A percentile compares a stretch with the other conserved stretches of the same genome.
phyloP scores from a whole-genome alignment of 106 monocot species.

The Gastrodia elata region DNA sequence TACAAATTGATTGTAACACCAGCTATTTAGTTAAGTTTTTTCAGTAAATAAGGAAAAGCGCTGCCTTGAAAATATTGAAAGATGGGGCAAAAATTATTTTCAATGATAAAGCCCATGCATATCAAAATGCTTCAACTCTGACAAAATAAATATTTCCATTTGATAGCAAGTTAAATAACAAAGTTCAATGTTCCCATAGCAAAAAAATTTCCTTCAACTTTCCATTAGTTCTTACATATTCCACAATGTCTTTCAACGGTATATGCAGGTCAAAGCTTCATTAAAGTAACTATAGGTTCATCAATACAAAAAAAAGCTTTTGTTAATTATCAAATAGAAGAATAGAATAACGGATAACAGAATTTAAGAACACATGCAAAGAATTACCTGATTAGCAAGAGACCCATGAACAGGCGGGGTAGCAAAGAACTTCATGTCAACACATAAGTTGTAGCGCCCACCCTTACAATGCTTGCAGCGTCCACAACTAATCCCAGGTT shows the following conservation, averaged over 20 bases:
- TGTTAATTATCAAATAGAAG: neutral
- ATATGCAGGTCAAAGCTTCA: neutral
- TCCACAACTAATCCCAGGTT: constrained; percentile 86
- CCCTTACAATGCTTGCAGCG: constrained; percentile 78
- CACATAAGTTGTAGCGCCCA: constrained; percentile 90
- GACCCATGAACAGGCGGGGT: constrained; percentile 94
- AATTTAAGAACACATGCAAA: neutral
- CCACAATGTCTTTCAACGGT: neutral
- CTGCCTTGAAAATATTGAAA: too few species aligned
- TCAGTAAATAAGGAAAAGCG: too few species aligned
- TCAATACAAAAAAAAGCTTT: neutral
- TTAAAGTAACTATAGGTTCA: neutral
- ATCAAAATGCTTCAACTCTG: too few species aligned
- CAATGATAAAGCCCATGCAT: too few species aligned
- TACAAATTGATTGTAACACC: too few species aligned
- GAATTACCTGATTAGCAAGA: constrained; percentile 31
- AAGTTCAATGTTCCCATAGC: too few species aligned
- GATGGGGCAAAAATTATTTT: too few species aligned
- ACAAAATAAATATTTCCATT: too few species aligned
- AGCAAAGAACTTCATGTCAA: constrained; percentile 91
- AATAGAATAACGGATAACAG: neutral
- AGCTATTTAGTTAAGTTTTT: too few species aligned
- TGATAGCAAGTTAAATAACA: too few species aligned
- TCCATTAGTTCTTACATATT: neutral
- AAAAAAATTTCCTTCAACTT: too few species aligned